phyloP scores from a whole-genome alignment of 345 rosid species.

The Brassica carinata region DNA sequence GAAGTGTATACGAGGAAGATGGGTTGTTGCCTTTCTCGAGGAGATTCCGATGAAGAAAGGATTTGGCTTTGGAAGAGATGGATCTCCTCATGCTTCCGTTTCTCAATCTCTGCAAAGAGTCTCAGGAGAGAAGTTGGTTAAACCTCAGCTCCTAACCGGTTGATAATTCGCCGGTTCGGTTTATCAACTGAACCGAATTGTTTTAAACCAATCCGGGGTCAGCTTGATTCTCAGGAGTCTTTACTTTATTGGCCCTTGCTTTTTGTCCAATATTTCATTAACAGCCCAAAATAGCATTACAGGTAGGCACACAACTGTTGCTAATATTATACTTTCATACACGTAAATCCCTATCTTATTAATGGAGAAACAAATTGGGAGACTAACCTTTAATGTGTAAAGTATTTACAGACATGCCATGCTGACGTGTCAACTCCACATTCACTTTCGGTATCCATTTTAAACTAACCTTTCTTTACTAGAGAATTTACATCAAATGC shows the following conservation, averaged over 20 bases:
- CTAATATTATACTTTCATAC: neutral
- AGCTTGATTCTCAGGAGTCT: neutral
- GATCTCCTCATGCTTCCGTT: slow-evolving; percentile 31
- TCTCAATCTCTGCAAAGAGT: slow-evolving; percentile 9
- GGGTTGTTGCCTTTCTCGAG: neutral
- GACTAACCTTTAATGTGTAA: too few species aligned
- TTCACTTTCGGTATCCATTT: too few species aligned
- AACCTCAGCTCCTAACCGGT: slow-evolving; percentile 11
- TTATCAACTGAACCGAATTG: neutral
- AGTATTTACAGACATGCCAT: too few species aligned
- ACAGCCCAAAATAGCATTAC: neutral
- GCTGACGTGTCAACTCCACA: too few species aligned
- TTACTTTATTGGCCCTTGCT: neutral
- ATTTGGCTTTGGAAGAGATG: slow-evolving; percentile 29
- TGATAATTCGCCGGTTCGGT: neutral
- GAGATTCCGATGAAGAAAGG: slow-evolving; percentile 23
- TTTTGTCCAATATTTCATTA: neutral
- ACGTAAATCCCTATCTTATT: too few species aligned
- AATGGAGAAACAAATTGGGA: too few species aligned
- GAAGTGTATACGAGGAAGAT: too few species aligned
- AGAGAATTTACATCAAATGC: too few species aligned
- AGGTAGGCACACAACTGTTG: neutral
- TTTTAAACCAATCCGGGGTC: neutral
- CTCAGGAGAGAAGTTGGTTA: slow-evolving; percentile 8
- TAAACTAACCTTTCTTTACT: too few species aligned